Conservation (phyloP, 495 filamentous ascomycete genomes). For the Neurospora terricola region DNA sequence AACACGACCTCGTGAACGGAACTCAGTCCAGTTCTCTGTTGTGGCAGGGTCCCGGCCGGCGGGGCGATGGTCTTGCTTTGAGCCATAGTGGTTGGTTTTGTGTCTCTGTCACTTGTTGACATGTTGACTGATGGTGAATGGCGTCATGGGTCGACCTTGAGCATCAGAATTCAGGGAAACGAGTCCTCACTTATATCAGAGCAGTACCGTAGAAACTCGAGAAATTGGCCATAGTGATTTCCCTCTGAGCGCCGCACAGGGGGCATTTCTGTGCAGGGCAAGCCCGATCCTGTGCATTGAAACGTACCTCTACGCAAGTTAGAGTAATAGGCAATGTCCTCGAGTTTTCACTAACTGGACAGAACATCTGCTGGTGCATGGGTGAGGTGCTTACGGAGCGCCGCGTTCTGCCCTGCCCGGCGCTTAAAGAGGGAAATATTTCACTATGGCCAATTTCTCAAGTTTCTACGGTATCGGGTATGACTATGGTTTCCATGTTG, state of each 20-base stretch:
- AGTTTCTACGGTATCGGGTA: not conserved
- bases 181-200: not conserved
- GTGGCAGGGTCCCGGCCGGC: not conserved
- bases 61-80: not conserved
- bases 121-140: not conserved
- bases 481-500: not conserved
- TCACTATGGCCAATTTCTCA: not conserved
- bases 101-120: not conserved
- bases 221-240: not conserved
- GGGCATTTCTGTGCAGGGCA: not conserved
- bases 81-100: not conserved
- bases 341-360: not conserved
- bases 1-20: conserved; percentile 1
- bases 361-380: not conserved
- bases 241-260: not conserved
- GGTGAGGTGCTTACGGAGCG: not conserved
- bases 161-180: not conserved
- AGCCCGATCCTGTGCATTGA: not conserved
- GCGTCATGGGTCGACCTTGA: not conserved
- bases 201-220: not conserved
- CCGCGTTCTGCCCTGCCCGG: not conserved
- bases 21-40: not conserved
- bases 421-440: not conserved
- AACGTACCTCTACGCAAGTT: not conserved
- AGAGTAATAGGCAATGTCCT: not conserved